A percentile compares a stretch with the other conserved stretches of the same genome.
phyloP scores from a whole-genome alignment of 768 basidiomycete genomes.

The Mrakia blollopis region DNA sequence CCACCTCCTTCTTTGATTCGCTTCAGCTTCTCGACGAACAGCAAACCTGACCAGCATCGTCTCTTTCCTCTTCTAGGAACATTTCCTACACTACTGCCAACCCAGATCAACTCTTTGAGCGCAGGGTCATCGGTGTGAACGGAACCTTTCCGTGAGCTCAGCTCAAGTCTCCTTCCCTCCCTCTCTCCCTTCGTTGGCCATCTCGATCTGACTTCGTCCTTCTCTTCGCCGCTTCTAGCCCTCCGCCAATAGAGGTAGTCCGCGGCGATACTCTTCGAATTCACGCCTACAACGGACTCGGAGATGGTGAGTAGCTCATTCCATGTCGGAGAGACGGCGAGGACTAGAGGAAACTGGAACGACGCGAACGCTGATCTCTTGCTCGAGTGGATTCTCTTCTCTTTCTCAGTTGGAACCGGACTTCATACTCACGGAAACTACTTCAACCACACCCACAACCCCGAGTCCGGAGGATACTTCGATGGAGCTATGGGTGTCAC shows the following conservation, averaged over 20 bases:
- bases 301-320: constrained; percentile 41
- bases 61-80: constrained; percentile 63
- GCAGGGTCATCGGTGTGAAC: constrained; percentile 81
- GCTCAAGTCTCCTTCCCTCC: too few relatives aligned
- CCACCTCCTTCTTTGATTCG: not conserved
- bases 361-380: too few relatives aligned
- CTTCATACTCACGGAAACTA: constrained; percentile 95
- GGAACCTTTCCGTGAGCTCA: constrained; percentile 74
- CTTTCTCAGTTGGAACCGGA: constrained; percentile 50
- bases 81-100: constrained; percentile 76
- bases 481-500: constrained; percentile 79
- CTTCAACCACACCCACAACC: constrained; percentile 55
- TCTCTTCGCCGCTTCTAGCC: constrained; percentile 44
- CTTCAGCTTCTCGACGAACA: too few relatives aligned
- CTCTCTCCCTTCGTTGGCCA: not conserved
- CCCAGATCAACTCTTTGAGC: constrained; percentile 64
- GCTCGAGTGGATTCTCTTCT: too few relatives aligned
- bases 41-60: not conserved
- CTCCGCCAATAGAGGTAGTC: constrained; percentile 67
- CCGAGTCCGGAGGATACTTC: constrained; percentile 64
- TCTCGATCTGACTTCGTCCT: too few relatives aligned
- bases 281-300: constrained; percentile 66
- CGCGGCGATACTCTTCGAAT: constrained; percentile 70
- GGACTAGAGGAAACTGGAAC: too few relatives aligned
- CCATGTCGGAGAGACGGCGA: too few relatives aligned